phyloP scores from a whole-genome alignment of 2,329 filamentous ascomycete genomes.

The Lachnellula cervina region DNA sequence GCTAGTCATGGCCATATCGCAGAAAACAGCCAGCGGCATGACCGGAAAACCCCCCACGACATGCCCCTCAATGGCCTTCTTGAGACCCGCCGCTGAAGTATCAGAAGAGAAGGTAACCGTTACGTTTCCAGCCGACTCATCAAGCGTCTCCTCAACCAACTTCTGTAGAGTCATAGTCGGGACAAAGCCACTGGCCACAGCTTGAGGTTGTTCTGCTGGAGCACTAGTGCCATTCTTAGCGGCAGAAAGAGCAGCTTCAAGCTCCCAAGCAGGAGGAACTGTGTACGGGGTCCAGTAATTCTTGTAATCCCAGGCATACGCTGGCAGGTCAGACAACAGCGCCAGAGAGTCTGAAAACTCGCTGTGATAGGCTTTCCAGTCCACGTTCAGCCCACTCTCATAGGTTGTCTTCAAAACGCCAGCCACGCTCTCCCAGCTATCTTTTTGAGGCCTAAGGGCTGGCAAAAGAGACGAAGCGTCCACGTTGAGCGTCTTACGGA shows the following conservation, averaged over 20 bases:
- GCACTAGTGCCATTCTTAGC: too few relatives aligned
- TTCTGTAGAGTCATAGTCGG: neutral
- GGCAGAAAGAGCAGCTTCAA: too few relatives aligned
- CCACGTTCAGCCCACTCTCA: too few relatives aligned
- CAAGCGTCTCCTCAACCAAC: neutral
- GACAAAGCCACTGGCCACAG: neutral
- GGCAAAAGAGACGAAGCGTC: neutral
- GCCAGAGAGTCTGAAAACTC: too few relatives aligned
- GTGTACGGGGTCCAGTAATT: too few relatives aligned
- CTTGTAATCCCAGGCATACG: too few relatives aligned
- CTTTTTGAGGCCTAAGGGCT: neutral
- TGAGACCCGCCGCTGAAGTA: neutral
- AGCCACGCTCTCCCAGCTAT: neutral
- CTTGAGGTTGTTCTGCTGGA: too few relatives aligned
- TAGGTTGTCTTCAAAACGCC: too few relatives aligned
- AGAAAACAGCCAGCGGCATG: neutral
- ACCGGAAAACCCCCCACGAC: neutral
- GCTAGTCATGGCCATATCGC: neutral
- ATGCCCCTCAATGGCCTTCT: neutral
- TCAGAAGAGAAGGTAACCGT: neutral
- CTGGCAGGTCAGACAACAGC: too few relatives aligned
- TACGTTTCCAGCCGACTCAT: neutral
- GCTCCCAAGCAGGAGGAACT: too few relatives aligned
- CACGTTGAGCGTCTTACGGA: conserved; percentile 29
- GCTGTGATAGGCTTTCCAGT: too few relatives aligned